phyloP scores from a whole-genome alignment of 2,329 filamentous ascomycete species.

The Zymoseptoria brevis region DNA sequence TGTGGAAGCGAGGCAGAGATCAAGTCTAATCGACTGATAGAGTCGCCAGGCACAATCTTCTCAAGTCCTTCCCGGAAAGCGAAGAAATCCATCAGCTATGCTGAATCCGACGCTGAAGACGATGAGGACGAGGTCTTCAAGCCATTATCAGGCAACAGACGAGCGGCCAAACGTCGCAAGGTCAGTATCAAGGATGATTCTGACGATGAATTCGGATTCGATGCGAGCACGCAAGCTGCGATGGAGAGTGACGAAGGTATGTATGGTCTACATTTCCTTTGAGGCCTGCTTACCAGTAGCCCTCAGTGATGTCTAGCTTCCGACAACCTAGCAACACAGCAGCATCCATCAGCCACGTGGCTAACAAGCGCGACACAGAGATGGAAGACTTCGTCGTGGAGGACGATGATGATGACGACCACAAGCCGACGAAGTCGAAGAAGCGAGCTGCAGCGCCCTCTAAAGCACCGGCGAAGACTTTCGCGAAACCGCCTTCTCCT shows the following conservation, averaged over 20 bases:
- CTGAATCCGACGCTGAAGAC: constrained; percentile 72
- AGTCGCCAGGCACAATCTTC: constrained; percentile 38
- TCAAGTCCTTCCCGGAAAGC: constrained; percentile 74
- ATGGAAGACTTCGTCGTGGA: constrained; percentile 82
- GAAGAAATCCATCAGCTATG: constrained; percentile 67
- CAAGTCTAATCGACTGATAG: constrained; percentile 38
- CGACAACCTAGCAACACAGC: background rate
- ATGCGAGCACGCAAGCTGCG: constrained; percentile 49
- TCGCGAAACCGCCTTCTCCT: constrained; percentile 39
- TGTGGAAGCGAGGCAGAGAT: constrained; percentile 15
- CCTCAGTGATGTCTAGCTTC: constrained; percentile 12
- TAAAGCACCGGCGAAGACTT: constrained; percentile 15
- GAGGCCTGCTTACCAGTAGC: constrained; percentile 14
- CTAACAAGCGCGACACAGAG: constrained; percentile 38
- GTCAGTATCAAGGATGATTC: constrained; percentile 60
- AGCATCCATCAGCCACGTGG: background rate
- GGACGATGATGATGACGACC: constrained; percentile 70
- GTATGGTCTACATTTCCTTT: constrained; percentile 8
- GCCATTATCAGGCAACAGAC: constrained; percentile 41
- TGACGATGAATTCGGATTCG: constrained; percentile 59
- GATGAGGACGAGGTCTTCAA: constrained; percentile 67
- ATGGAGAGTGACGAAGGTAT: constrained; percentile 55
- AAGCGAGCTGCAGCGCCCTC: constrained; percentile 42
- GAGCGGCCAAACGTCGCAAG: constrained; percentile 50
- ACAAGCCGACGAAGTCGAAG: constrained; percentile 56